A percentile compares a stretch with the other conserved stretches of the same genome.
Evolutionary conservation across 148 eudicot genomes (phyloP).

Genomic region (Talinum fruticosum): DNA sequence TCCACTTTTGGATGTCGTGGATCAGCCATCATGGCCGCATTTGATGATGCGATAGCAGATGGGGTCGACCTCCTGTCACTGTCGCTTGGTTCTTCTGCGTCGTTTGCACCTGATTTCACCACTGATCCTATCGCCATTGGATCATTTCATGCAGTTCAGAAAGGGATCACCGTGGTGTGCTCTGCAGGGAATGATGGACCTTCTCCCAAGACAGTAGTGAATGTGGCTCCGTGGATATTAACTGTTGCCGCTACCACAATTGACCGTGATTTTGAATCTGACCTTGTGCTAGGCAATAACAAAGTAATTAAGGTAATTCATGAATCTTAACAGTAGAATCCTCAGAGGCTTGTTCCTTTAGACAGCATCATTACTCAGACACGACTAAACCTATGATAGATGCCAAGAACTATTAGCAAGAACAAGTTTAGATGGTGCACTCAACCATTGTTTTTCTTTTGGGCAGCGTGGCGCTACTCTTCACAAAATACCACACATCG

Average conservation of each 20-base stretch:
- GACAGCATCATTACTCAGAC: too few relatives aligned
- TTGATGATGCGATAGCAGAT: slow-evolving; percentile 72
- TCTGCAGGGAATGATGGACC: slow-evolving; percentile 77
- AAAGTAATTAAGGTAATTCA: slow-evolving; percentile 39
- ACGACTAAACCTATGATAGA: too few relatives aligned
- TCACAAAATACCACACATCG: too few relatives aligned
- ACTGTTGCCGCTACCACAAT: slow-evolving; percentile 71
- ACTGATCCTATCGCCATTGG: slow-evolving; percentile 63
- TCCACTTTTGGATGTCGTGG: slow-evolving; percentile 39
- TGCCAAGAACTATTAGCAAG: too few relatives aligned
- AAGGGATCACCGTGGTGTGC: slow-evolving; percentile 61
- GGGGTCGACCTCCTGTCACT: slow-evolving; percentile 66
- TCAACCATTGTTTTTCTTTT: too few relatives aligned
- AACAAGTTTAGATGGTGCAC: too few relatives aligned
- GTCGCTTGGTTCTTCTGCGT: slow-evolving; percentile 49
- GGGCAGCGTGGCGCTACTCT: too few relatives aligned
- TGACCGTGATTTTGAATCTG: slow-evolving; percentile 53
- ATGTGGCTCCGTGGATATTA: slow-evolving; percentile 73
- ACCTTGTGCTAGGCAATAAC: slow-evolving; percentile 45
- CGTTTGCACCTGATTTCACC: slow-evolving; percentile 20
- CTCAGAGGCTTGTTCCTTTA: not conserved
- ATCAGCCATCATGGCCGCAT: slow-evolving; percentile 58
- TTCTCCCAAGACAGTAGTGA: slow-evolving; percentile 34
- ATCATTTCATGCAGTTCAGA: slow-evolving; percentile 65
- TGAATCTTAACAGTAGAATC: not conserved